phyloP scores from a whole-genome alignment of 352 stramenopile species.

The Globisporangium paroecandrum region DNA sequence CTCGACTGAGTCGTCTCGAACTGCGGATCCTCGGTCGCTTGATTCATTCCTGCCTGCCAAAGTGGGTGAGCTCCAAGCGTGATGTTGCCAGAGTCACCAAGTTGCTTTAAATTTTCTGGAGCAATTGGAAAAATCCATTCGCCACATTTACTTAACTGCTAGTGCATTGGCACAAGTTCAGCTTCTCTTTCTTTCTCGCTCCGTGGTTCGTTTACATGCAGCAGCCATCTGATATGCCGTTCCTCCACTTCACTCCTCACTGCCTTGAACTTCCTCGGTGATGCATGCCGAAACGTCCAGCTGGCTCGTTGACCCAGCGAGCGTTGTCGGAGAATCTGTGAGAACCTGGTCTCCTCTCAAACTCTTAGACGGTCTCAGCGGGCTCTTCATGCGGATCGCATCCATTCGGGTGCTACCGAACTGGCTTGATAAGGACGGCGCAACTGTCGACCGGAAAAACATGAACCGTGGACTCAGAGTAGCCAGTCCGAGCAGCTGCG shows the following conservation, averaged over 20 bases:
- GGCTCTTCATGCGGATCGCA: not conserved
- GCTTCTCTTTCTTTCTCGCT: not conserved
- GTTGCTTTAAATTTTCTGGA: not conserved
- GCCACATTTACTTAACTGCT: not conserved
- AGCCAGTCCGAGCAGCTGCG: slow-evolving; percentile 4
- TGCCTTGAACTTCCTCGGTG: not conserved
- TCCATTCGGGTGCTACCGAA: not conserved
- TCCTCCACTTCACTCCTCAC: not conserved
- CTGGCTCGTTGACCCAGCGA: not conserved
- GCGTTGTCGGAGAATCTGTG: not conserved
- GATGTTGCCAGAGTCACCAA: not conserved
- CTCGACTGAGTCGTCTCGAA: too few relatives aligned
- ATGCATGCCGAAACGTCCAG: not conserved
- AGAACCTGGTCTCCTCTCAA: not conserved
- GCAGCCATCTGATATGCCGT: not conserved
- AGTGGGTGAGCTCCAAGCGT: not conserved
- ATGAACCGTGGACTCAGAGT: not conserved
- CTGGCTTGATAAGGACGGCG: not conserved
- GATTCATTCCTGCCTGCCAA: not conserved
- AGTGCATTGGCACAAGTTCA: not conserved
- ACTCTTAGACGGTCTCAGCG: not conserved
- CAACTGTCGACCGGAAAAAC: slow-evolving; percentile 2
- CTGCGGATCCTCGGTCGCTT: not conserved
- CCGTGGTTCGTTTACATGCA: not conserved
- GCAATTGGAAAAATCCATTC: not conserved